These are phyloP conservation scores for Globisporangium parvum DNA, from an alignment of 352 stramenopile genomes.

Conservation along the genomic window DNA sequence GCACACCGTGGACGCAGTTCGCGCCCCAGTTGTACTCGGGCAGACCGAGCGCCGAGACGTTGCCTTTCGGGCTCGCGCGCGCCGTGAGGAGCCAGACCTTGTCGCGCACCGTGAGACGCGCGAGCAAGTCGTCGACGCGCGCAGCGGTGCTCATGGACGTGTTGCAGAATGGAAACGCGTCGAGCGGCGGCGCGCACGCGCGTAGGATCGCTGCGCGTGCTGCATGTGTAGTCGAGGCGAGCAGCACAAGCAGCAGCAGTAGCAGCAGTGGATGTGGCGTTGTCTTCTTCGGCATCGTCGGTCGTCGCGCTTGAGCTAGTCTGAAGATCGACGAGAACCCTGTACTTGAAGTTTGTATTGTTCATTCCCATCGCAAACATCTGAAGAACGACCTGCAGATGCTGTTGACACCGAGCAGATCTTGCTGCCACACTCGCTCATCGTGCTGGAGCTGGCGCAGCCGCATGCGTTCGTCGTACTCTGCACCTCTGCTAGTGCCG, in stretches of 20 bases:
- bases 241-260: background rate
- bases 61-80: slow-evolving; percentile 56
- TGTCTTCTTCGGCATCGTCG: background rate
- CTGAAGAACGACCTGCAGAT: no score
- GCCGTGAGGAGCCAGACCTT: slow-evolving; percentile 69
- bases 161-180: slow-evolving; percentile 78
- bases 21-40: slow-evolving; percentile 92
- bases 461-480: no score
- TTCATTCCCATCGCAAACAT: no score
- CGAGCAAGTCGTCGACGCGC: slow-evolving; percentile 78
- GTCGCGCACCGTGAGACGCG: slow-evolving; percentile 56
- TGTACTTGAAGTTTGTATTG: no score
- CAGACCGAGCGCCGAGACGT: slow-evolving; percentile 74
- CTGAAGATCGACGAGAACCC: no score
- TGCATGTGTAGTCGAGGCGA: no score
- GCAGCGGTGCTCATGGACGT: slow-evolving; percentile 37
- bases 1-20: slow-evolving; percentile 91
- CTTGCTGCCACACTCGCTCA: no score
- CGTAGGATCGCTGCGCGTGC: slow-evolving; percentile 33
- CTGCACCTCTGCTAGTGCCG: no score
- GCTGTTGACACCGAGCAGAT: no score
- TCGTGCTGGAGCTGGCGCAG: no score
- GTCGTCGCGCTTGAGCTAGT: background rate
- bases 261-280: slow-evolving; percentile 5
- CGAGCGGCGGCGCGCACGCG: slow-evolving; percentile 31